A percentile compares a stretch with the other conserved stretches of the same genome.
Evolutionary conservation across 2,329 filamentous ascomycete species (phyloP).

Genomic region (Immersiporthe knoxdaviesiana): DNA sequence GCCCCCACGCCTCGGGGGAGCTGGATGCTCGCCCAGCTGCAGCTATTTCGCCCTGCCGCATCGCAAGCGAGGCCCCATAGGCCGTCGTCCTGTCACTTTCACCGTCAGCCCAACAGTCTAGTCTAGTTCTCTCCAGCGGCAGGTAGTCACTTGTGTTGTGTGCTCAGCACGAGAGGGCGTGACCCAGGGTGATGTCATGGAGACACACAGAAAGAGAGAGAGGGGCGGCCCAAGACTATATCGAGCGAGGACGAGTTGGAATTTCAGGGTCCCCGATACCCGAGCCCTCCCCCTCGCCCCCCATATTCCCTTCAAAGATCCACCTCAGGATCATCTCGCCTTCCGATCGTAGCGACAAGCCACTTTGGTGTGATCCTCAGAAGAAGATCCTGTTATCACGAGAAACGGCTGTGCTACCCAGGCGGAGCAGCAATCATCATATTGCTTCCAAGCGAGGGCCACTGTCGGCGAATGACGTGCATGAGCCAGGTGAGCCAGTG

Average conservation of each 20-base stretch:
- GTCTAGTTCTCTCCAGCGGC: neutral
- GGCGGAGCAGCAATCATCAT: neutral
- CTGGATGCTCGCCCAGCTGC: neutral
- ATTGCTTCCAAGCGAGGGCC: neutral
- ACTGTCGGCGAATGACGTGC: constrained; percentile 5
- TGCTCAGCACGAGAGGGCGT: neutral
- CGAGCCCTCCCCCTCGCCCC: no score
- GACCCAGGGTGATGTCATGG: constrained; percentile 10
- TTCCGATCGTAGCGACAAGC: constrained; percentile 18
- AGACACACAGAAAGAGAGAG: no score
- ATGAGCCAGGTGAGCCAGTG: neutral
- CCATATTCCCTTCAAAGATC: no score
- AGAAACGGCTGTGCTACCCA: neutral
- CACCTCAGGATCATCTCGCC: constrained; percentile 17
- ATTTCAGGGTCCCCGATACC: constrained; percentile 16
- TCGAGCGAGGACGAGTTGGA: constrained; percentile 2
- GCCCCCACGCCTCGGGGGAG: neutral
- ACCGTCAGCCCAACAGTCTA: neutral
- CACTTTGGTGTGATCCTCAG: constrained; percentile 5
- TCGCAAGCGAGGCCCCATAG: neutral
- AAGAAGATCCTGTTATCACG: neutral
- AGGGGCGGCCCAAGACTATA: constrained; percentile 5
- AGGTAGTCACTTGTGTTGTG: neutral
- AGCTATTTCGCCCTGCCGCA: neutral
- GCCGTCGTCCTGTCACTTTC: neutral